A percentile compares a stretch with the other conserved stretches of the same genome.
These are phyloP conservation scores for Jackrogersella minutella DNA, from an alignment of 495 filamentous ascomycete genomes.

Conservation along the genomic window DNA sequence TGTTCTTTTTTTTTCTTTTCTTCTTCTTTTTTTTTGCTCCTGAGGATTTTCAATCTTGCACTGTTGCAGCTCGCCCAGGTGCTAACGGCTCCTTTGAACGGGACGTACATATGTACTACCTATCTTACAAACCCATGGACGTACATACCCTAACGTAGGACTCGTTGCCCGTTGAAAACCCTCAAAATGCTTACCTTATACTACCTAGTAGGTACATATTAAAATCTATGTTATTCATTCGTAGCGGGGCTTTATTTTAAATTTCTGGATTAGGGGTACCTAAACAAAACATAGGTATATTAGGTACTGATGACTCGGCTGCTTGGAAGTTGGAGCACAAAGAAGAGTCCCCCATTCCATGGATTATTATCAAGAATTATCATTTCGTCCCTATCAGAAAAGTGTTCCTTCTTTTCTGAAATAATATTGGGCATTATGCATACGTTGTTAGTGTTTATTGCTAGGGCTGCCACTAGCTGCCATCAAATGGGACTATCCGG, in stretches of 20 bases:
- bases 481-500: neutral
- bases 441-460: neutral
- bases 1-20: neutral
- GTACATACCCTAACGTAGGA: no score
- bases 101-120: no score
- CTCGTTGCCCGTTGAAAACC: no score
- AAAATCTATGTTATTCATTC: constrained; percentile 12
- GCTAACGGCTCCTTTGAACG: no score
- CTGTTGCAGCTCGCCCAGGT: no score
- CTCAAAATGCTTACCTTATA: no score
- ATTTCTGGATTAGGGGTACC: neutral
- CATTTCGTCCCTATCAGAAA: neutral
- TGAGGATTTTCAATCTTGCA: no score
- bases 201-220: constrained; percentile 4
- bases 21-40: no score
- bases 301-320: neutral
- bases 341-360: no score
- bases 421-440: constrained; percentile 1
- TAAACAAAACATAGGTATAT: no score
- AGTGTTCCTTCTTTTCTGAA: neutral
- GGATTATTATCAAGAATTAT: neutral
- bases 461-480: neutral
- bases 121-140: no score
- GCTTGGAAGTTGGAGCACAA: neutral
- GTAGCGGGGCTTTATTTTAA: constrained; percentile 26